phyloP scores from a whole-genome alignment of 2,329 filamentous ascomycete genomes.

The Kalmusia sp. region DNA sequence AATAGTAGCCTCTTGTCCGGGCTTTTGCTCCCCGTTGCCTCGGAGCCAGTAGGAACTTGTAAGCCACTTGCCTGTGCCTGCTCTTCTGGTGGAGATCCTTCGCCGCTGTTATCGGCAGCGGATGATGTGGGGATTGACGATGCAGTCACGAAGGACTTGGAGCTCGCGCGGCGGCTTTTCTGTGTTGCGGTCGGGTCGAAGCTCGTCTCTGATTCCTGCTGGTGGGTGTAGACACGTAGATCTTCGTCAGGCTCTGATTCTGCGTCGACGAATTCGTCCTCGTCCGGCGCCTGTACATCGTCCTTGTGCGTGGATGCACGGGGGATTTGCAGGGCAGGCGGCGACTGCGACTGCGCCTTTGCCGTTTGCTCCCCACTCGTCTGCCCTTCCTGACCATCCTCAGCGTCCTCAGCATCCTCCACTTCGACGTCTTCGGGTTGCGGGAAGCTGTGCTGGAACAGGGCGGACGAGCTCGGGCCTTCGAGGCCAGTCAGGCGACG shows the following conservation, averaged over 20 bases:
- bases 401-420: slow-evolving; percentile 38
- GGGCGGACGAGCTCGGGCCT: slow-evolving; percentile 46
- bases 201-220: slow-evolving; percentile 17
- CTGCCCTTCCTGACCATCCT: slow-evolving; percentile 16
- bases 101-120: slow-evolving; percentile 13
- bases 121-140: slow-evolving; percentile 26
- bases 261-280: slow-evolving; percentile 36
- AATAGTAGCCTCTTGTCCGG: slow-evolving; percentile 38
- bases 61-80: slow-evolving; percentile 37
- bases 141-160: slow-evolving; percentile 42
- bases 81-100: slow-evolving; percentile 16
- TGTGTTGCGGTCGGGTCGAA: slow-evolving; percentile 14
- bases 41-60: slow-evolving; percentile 31
- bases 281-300: slow-evolving; percentile 26
- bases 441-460: slow-evolving; percentile 51
- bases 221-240: slow-evolving; percentile 23
- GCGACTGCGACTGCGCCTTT: slow-evolving; percentile 28
- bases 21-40: slow-evolving; percentile 22
- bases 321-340: slow-evolving; percentile 39
- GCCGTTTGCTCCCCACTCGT: slow-evolving; percentile 23
- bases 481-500: slow-evolving; percentile 52
- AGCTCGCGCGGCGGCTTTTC: slow-evolving; percentile 32
- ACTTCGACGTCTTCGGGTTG: slow-evolving; percentile 47
- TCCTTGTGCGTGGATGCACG: slow-evolving; percentile 32
- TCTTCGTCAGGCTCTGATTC: slow-evolving; percentile 41